These are phyloP conservation scores for Taiwanofungus camphoratus DNA, from an alignment of 1,284 basidiomycete genomes.

Conservation along the genomic window DNA sequence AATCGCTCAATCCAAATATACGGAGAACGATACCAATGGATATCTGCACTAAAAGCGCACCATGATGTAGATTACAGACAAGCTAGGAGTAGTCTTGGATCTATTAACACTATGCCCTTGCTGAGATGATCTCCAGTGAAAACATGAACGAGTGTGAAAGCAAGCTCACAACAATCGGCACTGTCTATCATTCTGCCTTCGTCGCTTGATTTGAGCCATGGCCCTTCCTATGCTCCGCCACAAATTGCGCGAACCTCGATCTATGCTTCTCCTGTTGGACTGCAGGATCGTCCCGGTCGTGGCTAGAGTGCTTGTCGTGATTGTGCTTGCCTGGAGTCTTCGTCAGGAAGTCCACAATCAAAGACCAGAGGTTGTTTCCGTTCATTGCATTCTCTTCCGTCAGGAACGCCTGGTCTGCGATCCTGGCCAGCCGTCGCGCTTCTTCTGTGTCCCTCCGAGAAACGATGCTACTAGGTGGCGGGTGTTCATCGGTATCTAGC, in stretches of 20 bases:
- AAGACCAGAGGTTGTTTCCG: slow-evolving; percentile 66
- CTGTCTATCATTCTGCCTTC: no score
- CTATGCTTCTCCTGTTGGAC: slow-evolving; percentile 15
- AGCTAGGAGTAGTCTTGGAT: no score
- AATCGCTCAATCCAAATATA: no score
- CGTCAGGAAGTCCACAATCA: slow-evolving; percentile 57
- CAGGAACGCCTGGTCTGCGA: slow-evolving; percentile 63
- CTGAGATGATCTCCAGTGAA: no score
- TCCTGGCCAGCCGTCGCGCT: slow-evolving; percentile 59
- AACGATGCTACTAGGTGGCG: slow-evolving; percentile 79
- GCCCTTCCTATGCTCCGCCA: slow-evolving; percentile 19
- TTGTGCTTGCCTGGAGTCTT: slow-evolving; percentile 28
- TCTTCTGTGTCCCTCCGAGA: slow-evolving; percentile 73
- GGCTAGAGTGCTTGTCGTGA: slow-evolving; percentile 2
- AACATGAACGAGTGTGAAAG: no score
- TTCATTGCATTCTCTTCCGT: slow-evolving; percentile 50
- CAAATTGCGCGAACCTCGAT: slow-evolving; percentile 24
- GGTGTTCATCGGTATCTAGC: slow-evolving; percentile 64
- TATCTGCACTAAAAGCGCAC: no score
- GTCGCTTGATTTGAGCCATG: neutral
- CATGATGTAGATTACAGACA: no score
- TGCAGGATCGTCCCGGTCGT: neutral
- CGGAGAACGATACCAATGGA: no score
- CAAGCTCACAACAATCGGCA: no score
- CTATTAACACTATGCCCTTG: no score